Evolutionary conservation across 192 early-diverging fungal genomes (phyloP), one percentile per base, ranked within the genome.

Genomic region (Entrophospora sp.): DNA sequence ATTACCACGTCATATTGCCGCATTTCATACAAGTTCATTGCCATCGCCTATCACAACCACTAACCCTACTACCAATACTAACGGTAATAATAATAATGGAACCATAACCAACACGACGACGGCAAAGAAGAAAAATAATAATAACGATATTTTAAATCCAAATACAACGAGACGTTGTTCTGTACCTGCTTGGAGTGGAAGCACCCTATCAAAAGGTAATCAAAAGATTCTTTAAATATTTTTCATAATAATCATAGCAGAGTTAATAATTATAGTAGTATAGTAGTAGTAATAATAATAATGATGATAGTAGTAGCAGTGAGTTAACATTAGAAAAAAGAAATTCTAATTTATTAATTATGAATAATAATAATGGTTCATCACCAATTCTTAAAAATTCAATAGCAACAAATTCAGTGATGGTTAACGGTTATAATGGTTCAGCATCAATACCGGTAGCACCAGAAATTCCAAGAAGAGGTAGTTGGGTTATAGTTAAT

Each of bases 181-280:
- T 12, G 32, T 49, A 35, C 46, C 61, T 64, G 13, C 61, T 24
- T 64, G 44, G 61, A 64, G 45, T 64, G 61, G 45, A 49, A 64
- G 61, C 27, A 61, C 38, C 43, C 27, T 61, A 20, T 61, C 59
- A 22, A 43, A 43, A 35, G 32, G 61, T n/a, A n/a, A n/a, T n/a
- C n/a, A n/a, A n/a, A n/a, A n/a, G n/a, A n/a, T n/a, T n/a, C n/a
- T n/a, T n/a, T n/a, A n/a, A n/a, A n/a, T n/a, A n/a, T n/a, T n/a
- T n/a, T n/a, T 14, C 5, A 5, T 49, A 49, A 5, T n/a, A n/a
- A 7, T 6, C 7, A 5, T 49, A n/a, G 14, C 6, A n/a, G 14
- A 49, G 20, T 7, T 49, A 49, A 49, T 24, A 5, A 24, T 14
- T 22, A 5, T 14, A 7, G 12, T 49, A 49, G 24, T 49, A n/a